Base-by-base conservation (phyloP, 1,139 yeast genomes). In the Scheffersomyces quercinus region DNA sequence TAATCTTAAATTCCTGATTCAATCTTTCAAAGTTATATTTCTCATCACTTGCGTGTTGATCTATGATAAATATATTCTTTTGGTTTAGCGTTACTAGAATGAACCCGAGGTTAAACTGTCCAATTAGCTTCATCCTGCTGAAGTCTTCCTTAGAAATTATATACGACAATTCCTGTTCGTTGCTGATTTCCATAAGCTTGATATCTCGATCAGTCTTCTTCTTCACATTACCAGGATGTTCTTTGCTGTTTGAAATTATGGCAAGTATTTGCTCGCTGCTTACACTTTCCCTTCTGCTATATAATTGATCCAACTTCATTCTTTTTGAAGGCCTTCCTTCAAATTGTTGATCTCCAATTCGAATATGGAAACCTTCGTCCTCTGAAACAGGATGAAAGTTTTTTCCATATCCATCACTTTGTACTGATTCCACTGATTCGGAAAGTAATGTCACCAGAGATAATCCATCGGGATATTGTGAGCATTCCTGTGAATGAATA, bases 21-120 rank as follows among this genome's bases (percentile, higher is more conserved):
- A 89, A 67, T 41, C 70, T 72, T 60, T 95, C 99, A 68, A 88
- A 93, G 62, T 93, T 93, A 65, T 58, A 88, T 56, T 90, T 93
- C 59, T 93, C 99, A 65, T 93, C 99, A 50, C 96, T 88, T 0
- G 99, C 99, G 67, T 93, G 99, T 64, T 93, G 99, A 61, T 93
- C 99, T 39, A 93, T 77, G 36, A 93, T 91, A 55, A 93, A 90
- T 35, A 93, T 60, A 58, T 88, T 89, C n/a, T 64, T 61, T 5
- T 55, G 53, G 12, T 54, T 53, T 28, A 64, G 53, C 1, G 81
- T 77, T 0, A 88, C 95, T 29, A 93, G 65, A 13, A 93, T 88
- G 57, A 93, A 93, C 0, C 99, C 99, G 26, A 87, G 66, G 58
- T 93, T 93, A 67, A 93, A 93, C 62, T 91, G 99, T 0, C 99